These are phyloP conservation scores for Ogataea degrootiae DNA, from an alignment of 805 yeast species.

Conservation along the genomic window DNA sequence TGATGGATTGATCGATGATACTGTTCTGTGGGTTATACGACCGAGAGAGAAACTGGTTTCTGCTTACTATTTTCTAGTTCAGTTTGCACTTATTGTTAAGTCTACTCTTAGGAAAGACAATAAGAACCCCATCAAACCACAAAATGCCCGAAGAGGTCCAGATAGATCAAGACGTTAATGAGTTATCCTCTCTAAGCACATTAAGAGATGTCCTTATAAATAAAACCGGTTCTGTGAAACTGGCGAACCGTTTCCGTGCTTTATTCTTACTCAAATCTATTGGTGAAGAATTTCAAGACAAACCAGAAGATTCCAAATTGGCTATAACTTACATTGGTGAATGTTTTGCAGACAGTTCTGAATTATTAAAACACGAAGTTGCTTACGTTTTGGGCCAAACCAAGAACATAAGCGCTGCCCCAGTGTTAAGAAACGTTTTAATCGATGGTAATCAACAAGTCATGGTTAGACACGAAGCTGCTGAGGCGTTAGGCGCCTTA, in stretches of 20 bases:
- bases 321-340: conserved; percentile 83
- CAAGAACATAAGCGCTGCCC: conserved; percentile 73
- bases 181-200: conserved; percentile 45
- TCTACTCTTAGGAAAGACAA: too few species aligned
- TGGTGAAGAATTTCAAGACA: conserved; percentile 65
- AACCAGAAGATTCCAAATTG: conserved; percentile 48
- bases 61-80: too few species aligned
- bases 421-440: conserved; percentile 68
- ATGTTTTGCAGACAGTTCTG: conserved; percentile 77
- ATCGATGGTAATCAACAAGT: conserved; percentile 64
- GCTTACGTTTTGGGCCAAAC: conserved; percentile 98
- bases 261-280: conserved; percentile 83
- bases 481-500: conserved; percentile 96
- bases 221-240: conserved; percentile 60
- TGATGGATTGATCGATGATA: too few species aligned
- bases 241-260: conserved; percentile 91
- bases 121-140: neutral
- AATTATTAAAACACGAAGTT: conserved; percentile 92
- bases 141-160: conserved; percentile 10
- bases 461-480: conserved; percentile 99
- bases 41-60: too few species aligned
- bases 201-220: conserved; percentile 68
- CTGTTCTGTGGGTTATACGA: too few species aligned
- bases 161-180: conserved; percentile 22
- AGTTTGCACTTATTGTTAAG: too few species aligned